Conservation (phyloP, 768 basidiomycete species). For the Pisolithus marmoratus region DNA sequence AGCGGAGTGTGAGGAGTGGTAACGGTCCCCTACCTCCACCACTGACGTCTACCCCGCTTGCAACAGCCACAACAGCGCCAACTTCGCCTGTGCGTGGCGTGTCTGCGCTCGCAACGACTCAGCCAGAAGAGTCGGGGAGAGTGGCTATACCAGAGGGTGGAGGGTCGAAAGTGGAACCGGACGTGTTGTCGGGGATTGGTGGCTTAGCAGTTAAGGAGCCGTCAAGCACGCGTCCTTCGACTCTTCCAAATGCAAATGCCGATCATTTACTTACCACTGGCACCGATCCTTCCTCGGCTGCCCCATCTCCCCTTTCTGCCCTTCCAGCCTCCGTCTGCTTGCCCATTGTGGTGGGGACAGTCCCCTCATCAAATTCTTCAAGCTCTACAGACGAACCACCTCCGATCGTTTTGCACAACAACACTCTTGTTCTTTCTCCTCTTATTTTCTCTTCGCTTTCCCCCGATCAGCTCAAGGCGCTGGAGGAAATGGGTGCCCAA, state of each 20-base stretch:
- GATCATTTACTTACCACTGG: neutral
- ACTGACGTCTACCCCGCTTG: conserved; percentile 59
- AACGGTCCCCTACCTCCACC: conserved; percentile 58
- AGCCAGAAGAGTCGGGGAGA: neutral
- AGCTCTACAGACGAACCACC: conserved; percentile 37
- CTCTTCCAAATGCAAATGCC: neutral
- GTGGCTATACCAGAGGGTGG: neutral
- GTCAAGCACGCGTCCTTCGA: neutral
- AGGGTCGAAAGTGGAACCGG: conserved; percentile 4
- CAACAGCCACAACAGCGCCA: conserved; percentile 13
- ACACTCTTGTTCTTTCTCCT: conserved; percentile 80
- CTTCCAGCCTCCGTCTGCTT: conserved; percentile 48
- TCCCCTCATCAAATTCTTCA: conserved; percentile 57
- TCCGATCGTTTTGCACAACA: conserved; percentile 80
- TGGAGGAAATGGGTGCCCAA: conserved; percentile 77
- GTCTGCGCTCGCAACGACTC: neutral
- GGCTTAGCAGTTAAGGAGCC: neutral
- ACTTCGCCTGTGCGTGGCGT: conserved; percentile 1
- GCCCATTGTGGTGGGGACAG: conserved; percentile 72
- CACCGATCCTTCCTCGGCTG: conserved; percentile 9
- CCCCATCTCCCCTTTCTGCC: conserved; percentile 22
- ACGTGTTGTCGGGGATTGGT: conserved; percentile 1
- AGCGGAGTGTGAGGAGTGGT: conserved; percentile 65
- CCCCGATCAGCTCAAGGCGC: conserved; percentile 61
- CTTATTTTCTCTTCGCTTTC: conserved; percentile 77